Evolutionary conservation across 768 basidiomycete genomes (phyloP), one percentile per base, ranked within the genome.

Genomic region (Holtermanniella nyarrowii): DNA sequence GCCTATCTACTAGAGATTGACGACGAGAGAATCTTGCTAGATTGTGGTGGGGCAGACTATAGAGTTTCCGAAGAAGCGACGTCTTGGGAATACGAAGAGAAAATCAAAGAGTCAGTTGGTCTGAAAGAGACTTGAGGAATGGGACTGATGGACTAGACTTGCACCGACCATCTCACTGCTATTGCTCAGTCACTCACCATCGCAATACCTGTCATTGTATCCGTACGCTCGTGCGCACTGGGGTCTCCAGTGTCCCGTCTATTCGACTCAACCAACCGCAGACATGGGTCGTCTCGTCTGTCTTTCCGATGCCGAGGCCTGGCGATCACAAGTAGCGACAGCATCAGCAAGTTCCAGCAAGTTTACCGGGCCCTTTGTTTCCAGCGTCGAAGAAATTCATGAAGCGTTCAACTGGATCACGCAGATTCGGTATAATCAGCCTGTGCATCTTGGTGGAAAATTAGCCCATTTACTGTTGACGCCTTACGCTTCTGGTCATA

Each of bases 221-320:
- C 82, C 95, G 11, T 96, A 86, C 70, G 90, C 95, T 4, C 79
- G 86, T 68, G 79, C 89, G 16, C 78, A 80, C 68, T 90, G 88
- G 84, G 83, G 83, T 20, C 77, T 97, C 40, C 83, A 79, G 53
- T 90, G 90, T 20, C 88, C 90, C 2, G 82, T 89, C 18, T 99
- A 97, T 69, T 85, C 87, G 0, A 93, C 91, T 2, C 79, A 96
- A 23, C 93, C 93, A 31, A 89, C 95, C 0, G 88, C 91, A 60
- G 88, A 91, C 50, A 93, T 90, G 84, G 93, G 86, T 3, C 79
- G 88, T 26, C 87, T 96, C 41, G 88, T 88, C 14, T 84, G 86
- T 1, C 79, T 84, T 4, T 88, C 96, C 70, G 90, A 95, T 62
- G 79, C 84, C 0, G 87, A 90, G 60, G 81, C 82, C 13, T 77